These are phyloP conservation scores for Diplosphaera chodatii DNA, from an alignment of 139 green algal genomes.

Conservation along the genomic window DNA sequence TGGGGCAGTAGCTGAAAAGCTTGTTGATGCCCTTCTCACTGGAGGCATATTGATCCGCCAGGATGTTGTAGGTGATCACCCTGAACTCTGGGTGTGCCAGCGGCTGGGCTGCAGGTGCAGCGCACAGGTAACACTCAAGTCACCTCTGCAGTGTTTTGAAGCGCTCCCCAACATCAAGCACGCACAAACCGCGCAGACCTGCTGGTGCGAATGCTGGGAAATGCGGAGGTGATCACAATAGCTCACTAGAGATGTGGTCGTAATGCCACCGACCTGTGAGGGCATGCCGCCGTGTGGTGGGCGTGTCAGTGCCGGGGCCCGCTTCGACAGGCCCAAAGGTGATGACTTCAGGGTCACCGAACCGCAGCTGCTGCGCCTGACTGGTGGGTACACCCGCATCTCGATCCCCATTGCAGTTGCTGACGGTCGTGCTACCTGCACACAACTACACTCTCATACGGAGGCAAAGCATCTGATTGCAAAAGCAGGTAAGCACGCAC, in stretches of 20 bases:
- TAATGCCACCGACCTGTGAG: background rate
- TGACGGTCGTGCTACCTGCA: too few species aligned
- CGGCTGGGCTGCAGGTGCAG: conserved; percentile 1
- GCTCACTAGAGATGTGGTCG: too few species aligned
- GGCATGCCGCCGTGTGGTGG: background rate
- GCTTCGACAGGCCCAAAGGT: background rate
- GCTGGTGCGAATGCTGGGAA: too few species aligned
- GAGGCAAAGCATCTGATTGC: too few species aligned
- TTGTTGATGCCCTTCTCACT: conserved; percentile 57
- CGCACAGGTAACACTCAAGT: too few species aligned
- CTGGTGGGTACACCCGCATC: background rate
- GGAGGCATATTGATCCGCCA: conserved; percentile 85
- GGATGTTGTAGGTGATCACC: conserved; percentile 87
- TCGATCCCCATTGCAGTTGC: too few species aligned
- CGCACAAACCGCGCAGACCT: too few species aligned
- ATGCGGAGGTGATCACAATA: too few species aligned
- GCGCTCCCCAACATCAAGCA: too few species aligned
- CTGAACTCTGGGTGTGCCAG: conserved; percentile 37
- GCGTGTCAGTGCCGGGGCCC: background rate
- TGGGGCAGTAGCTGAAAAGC: conserved; percentile 66
- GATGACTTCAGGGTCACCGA: background rate
- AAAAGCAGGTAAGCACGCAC: too few species aligned
- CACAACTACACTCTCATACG: too few species aligned
- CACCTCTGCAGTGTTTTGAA: too few species aligned
- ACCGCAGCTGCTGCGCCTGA: background rate